Percentiles rank a stretch among this genome's conserved stretches.
Conservation (phyloP, 2,329 filamentous ascomycete species). For the Ceratocystis eucalypticola region DNA sequence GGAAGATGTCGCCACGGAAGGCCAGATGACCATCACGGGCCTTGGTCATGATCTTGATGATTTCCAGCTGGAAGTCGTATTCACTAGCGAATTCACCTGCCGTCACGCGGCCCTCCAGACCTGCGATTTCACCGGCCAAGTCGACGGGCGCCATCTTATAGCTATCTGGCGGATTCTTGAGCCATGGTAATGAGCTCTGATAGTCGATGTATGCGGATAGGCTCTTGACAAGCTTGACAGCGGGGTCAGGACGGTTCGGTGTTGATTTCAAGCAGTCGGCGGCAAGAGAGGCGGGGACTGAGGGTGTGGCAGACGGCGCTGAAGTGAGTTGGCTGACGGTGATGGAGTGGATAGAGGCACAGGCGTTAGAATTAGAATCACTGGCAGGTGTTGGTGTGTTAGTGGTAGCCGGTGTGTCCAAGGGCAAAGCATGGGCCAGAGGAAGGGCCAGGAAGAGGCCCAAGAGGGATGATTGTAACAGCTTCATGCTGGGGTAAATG, state of each 20-base stretch:
- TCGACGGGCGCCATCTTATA: slow-evolving; percentile 39
- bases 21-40: slow-evolving; percentile 54
- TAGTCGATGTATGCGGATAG: slow-evolving; percentile 33
- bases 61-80: slow-evolving; percentile 40
- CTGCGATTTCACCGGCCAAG: slow-evolving; percentile 33
- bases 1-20: slow-evolving; percentile 41
- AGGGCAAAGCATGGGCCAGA: background rate
- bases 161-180: slow-evolving; percentile 37
- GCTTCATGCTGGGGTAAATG: background rate
- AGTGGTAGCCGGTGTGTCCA: background rate
- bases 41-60: slow-evolving; percentile 36
- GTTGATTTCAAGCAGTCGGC: slow-evolving; percentile 30
- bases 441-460: slow-evolving; percentile 1
- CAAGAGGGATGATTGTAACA: background rate
- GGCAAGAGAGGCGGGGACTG: slow-evolving; percentile 28
- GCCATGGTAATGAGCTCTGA: slow-evolving; percentile 35
- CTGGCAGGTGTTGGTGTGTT: background rate
- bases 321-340: background rate
- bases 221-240: slow-evolving; percentile 27
- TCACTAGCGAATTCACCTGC: slow-evolving; percentile 36
- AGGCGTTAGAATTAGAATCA: background rate
- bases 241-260: slow-evolving; percentile 28
- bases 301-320: slow-evolving; percentile 22
- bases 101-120: slow-evolving; percentile 32
- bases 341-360: slow-evolving; percentile 7